Evolutionary conservation across 1,284 basidiomycete genomes (phyloP), one percentile per base, ranked within the genome.

Genomic region (Trichosporon ovoides): DNA sequence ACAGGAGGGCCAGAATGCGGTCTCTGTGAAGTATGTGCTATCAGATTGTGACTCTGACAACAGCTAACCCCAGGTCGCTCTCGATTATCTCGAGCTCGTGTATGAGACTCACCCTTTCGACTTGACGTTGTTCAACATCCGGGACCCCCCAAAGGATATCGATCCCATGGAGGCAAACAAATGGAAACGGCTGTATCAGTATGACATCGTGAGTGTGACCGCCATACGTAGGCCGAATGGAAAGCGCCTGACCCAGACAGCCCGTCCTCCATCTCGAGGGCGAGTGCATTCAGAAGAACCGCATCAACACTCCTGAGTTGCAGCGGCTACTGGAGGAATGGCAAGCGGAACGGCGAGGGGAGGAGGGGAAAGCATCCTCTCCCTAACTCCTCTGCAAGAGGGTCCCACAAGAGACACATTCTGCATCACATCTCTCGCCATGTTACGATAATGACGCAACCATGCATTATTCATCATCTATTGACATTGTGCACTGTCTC

Each of bases 1-100:
- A 77, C 76, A 20, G 75, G 75, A 35, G 76, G 76, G 14, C 74
- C 73, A 46, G 75, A 77, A 57, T 77, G 76, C 53, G 71, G 70
- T 18, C 60, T 77, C 16, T 77, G 76, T 61, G 76, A 77, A 65
- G 73, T 77, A 31, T 16, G 71, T n/a, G n/a, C n/a, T n/a, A 61
- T 9, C n/a, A 31, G 31, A 7, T 9, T 10, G n/a, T 28, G 35
- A 19, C n/a, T n/a, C n/a, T 16, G 18, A 16, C 18, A 11, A 6
- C 12, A n/a, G 49, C 33, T 51, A 10, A 46, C 24, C 7, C 4
- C 59, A 74, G 73, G 68, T 75, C 20, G 73, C 73, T 20, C 77
- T 77, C 46, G 57, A 64, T n/a, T 71, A 77, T 24, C 66, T 77
- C 3, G 63, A 64, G 0, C 40, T 60, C 2, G 53, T 77, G 12